Percentiles rank a stretch among this genome's conserved stretches.
Conservation (phyloP, 1,139 yeast genomes). For the Magnusiomyces sp. region DNA sequence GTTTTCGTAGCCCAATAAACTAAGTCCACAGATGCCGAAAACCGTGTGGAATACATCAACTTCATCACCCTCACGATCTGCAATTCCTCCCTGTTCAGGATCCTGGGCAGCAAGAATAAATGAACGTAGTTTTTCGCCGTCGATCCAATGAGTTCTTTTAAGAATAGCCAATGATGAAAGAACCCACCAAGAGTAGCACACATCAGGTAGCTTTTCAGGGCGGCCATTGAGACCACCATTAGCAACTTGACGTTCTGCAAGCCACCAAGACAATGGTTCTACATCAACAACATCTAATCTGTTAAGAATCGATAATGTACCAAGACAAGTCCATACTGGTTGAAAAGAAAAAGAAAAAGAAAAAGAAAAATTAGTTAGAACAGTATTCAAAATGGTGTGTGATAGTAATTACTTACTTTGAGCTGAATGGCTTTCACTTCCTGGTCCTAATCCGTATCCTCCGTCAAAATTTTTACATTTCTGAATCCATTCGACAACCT, state of each 20-base stretch:
- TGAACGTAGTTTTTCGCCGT: conserved; percentile 45
- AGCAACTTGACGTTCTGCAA: conserved; percentile 83
- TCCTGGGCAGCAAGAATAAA: conserved; percentile 81
- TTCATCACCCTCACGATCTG: conserved; percentile 85
- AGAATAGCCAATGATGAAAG: conserved; percentile 68
- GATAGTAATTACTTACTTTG: conserved; percentile 42
- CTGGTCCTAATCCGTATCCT: conserved; percentile 89
- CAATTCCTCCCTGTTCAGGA: conserved; percentile 70
- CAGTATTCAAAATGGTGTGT: too few relatives aligned
- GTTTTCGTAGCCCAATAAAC: conserved; percentile 54
- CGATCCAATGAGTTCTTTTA: conserved; percentile 64
- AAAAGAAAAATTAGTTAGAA: neutral
- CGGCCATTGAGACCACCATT: conserved; percentile 93
- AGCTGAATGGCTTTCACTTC: conserved; percentile 92
- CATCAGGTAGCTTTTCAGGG: conserved; percentile 94
- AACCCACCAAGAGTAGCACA: conserved; percentile 98
- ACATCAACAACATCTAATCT: conserved; percentile 43
- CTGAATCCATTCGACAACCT: conserved; percentile 57
- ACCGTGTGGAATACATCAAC: conserved; percentile 90
- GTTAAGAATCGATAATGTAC: conserved; percentile 61
- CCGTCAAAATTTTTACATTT: conserved; percentile 89
- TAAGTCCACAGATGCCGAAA: conserved; percentile 82
- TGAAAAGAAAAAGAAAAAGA: neutral
- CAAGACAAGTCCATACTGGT: conserved; percentile 70
- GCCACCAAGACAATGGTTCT: conserved; percentile 55